Conservation (phyloP, 2,329 filamentous ascomycete species). For the Arthroderma uncinatum region DNA sequence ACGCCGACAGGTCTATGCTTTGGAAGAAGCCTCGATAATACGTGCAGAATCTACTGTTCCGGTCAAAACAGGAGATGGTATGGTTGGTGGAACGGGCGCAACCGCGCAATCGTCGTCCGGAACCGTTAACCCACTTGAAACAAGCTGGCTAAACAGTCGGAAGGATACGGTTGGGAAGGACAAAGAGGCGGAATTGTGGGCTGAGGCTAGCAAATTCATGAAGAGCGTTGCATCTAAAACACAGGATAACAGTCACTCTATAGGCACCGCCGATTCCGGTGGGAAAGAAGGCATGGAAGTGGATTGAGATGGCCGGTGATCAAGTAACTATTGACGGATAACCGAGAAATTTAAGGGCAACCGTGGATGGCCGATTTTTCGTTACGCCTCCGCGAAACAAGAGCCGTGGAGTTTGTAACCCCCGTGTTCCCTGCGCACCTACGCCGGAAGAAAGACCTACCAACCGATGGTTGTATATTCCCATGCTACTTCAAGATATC, state of each 20-base stretch:
- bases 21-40: constrained; percentile 73
- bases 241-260: constrained; percentile 10
- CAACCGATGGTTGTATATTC: too few relatives aligned
- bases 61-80: constrained; percentile 22
- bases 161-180: constrained; percentile 70
- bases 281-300: constrained; percentile 29
- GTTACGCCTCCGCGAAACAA: neutral
- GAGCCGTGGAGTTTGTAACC: neutral
- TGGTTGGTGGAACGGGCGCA: constrained; percentile 20
- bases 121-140: constrained; percentile 55
- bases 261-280: neutral
- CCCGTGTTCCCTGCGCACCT: neutral
- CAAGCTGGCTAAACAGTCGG: constrained; percentile 80
- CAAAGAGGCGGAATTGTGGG: constrained; percentile 74
- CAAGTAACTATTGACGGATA: neutral
- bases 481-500: too few relatives aligned
- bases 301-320: constrained; percentile 21
- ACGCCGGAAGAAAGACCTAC: too few relatives aligned
- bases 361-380: neutral
- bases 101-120: constrained; percentile 17
- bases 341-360: neutral
- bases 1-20: constrained; percentile 62
- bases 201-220: constrained; percentile 47
- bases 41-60: constrained; percentile 30
- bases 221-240: constrained; percentile 25